Conservation (phyloP, 1,284 basidiomycete species). For the Macrocystidia cucumis region DNA sequence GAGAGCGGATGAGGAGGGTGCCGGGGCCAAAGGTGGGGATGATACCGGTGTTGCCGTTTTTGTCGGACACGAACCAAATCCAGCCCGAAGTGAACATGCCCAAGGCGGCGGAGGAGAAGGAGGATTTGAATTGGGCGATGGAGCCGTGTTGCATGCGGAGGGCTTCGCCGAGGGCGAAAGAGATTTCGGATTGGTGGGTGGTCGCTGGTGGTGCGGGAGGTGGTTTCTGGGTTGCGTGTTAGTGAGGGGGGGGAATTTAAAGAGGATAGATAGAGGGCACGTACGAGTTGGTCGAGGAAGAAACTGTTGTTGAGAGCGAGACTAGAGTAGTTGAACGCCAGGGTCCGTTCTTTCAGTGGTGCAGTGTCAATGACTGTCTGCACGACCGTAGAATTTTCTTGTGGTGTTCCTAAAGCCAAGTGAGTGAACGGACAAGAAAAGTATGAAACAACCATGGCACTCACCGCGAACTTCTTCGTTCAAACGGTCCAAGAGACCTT, state of each 20-base stretch:
- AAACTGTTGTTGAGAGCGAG: constrained; percentile 94
- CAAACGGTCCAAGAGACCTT: constrained; percentile 68
- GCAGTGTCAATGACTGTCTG: constrained; percentile 76
- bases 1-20: constrained; percentile 76
- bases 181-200: constrained; percentile 38
- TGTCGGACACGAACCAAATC: constrained; percentile 82
- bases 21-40: constrained; percentile 87
- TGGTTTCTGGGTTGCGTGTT: constrained; percentile 34
- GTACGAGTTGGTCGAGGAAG: constrained; percentile 82
- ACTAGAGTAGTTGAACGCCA: constrained; percentile 90
- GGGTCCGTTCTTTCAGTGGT: constrained; percentile 47
- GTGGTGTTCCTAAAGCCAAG: constrained; percentile 40
- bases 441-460: constrained; percentile 15
- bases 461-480: constrained; percentile 69
- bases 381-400: constrained; percentile 54
- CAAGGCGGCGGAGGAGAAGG: constrained; percentile 68
- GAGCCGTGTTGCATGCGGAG: constrained; percentile 56
- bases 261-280: constrained; percentile 22
- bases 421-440: background rate
- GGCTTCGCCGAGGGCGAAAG: constrained; percentile 23
- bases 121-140: constrained; percentile 66
- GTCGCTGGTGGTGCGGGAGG: constrained; percentile 28
- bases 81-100: constrained; percentile 83
- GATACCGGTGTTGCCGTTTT: constrained; percentile 56
- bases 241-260: constrained; percentile 6